A percentile compares a stretch with the other conserved stretches of the same genome.
Evolutionary conservation across 768 basidiomycete genomes (phyloP).

Genomic region (Phanerochaete carnosa): DNA sequence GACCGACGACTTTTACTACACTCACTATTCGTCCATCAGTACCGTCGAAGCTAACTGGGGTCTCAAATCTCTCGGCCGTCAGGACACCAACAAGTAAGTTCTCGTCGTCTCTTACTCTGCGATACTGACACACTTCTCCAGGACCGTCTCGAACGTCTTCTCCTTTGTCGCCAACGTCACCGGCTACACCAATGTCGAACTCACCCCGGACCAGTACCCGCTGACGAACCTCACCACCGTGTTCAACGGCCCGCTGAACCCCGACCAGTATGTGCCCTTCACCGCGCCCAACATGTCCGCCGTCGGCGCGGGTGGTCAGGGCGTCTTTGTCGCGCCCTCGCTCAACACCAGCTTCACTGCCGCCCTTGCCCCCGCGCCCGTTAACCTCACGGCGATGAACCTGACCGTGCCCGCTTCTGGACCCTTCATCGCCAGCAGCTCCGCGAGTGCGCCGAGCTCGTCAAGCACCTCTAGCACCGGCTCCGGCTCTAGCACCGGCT

Average conservation of each 20-base stretch:
- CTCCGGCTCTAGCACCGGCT: neutral
- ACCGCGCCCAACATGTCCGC: slow-evolving; percentile 38
- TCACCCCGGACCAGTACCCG: no score
- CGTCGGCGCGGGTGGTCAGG: slow-evolving; percentile 37
- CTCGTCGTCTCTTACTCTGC: neutral
- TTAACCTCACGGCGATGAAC: slow-evolving; percentile 35
- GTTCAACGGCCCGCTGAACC: slow-evolving; percentile 43
- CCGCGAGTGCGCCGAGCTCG: neutral
- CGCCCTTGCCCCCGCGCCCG: slow-evolving; percentile 32
- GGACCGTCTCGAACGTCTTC: slow-evolving; percentile 47
- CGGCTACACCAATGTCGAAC: slow-evolving; percentile 18
- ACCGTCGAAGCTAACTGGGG: slow-evolving; percentile 62
- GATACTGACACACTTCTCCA: neutral
- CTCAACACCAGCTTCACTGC: slow-evolving; percentile 34
- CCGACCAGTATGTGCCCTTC: slow-evolving; percentile 38
- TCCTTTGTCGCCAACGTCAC: slow-evolving; percentile 41
- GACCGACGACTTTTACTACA: slow-evolving; percentile 52
- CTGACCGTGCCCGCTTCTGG: slow-evolving; percentile 18
- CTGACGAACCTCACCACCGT: slow-evolving; percentile 39
- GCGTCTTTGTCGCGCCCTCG: slow-evolving; percentile 35
- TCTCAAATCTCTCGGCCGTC: slow-evolving; percentile 56
- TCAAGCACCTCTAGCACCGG: neutral
- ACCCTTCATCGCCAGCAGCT: neutral
- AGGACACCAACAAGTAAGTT: slow-evolving; percentile 46
- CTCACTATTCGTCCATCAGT: slow-evolving; percentile 55